Evolutionary conservation across 108 stramenopile genomes (phyloP).

Genomic region (Cyclotella sp.): DNA sequence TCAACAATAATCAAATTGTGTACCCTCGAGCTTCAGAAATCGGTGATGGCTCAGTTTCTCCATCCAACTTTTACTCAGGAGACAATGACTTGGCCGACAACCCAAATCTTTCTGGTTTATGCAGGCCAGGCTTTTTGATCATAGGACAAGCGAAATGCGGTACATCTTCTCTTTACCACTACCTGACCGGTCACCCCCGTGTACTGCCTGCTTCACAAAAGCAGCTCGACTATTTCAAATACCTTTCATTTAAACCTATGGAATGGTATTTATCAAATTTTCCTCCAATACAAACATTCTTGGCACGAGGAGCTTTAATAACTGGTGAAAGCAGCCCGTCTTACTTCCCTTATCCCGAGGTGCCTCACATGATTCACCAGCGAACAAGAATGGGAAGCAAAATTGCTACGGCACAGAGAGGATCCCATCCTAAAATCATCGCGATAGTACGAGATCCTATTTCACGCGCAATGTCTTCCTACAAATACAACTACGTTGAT

Average conservation of each 20-base stretch:
- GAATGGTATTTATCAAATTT: slow-evolving; percentile 83
- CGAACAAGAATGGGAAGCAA: slow-evolving; percentile 15
- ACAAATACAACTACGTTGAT: slow-evolving; percentile 76
- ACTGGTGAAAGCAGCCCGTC: slow-evolving; percentile 86
- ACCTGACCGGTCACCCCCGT: slow-evolving; percentile 79
- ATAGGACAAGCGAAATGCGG: slow-evolving; percentile 91
- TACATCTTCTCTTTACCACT: slow-evolving; percentile 75
- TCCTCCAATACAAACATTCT: slow-evolving; percentile 66
- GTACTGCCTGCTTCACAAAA: slow-evolving; percentile 81
- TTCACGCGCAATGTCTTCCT: slow-evolving; percentile 70
- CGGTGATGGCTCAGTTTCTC: neutral
- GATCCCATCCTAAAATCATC: slow-evolving; percentile 55
- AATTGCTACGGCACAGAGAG: neutral
- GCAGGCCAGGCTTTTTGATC: slow-evolving; percentile 87
- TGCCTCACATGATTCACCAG: slow-evolving; percentile 22
- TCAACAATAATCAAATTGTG: slow-evolving; percentile 15
- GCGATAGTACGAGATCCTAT: slow-evolving; percentile 72
- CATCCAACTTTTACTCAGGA: neutral
- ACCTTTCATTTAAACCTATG: slow-evolving; percentile 31
- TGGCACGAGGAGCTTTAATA: slow-evolving; percentile 75
- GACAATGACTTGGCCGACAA: neutral
- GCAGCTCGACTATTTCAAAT: slow-evolving; percentile 87
- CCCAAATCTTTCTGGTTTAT: slow-evolving; percentile 51
- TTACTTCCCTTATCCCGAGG: slow-evolving; percentile 60
- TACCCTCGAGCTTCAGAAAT: slow-evolving; percentile 4